Evolutionary conservation across 1,139 yeast genomes (phyloP).

Genomic region (Yarrowia galli): DNA sequence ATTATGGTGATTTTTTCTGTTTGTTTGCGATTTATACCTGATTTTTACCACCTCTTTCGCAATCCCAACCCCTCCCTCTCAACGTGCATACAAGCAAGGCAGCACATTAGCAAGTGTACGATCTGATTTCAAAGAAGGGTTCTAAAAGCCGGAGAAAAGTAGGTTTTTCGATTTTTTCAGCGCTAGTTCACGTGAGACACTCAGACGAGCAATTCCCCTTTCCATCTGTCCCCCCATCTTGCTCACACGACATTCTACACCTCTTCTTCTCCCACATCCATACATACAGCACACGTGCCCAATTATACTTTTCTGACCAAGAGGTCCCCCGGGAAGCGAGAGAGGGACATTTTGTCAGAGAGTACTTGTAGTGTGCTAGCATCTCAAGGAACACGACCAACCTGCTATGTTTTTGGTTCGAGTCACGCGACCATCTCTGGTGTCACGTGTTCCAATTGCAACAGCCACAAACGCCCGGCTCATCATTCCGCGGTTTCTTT

Average conservation of each 20-base stretch:
- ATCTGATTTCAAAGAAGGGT: not conserved
- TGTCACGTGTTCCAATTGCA: not conserved
- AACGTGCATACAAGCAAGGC: not conserved
- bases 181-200: not conserved
- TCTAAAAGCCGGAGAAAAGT: not conserved
- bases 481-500: no score
- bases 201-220: not conserved
- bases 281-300: constrained; percentile 12
- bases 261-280: not conserved
- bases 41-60: not conserved
- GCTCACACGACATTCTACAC: not conserved
- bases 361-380: no score
- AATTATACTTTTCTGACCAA: constrained; percentile 7
- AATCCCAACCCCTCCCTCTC: not conserved
- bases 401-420: constrained; percentile 5
- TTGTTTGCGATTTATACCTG: no score
- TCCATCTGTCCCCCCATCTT: not conserved
- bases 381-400: no score
- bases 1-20: no score
- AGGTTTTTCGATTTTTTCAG: not conserved
- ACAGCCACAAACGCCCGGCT: not conserved
- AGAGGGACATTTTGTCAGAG: no score
- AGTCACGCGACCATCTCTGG: not conserved
- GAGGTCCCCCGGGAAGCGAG: not conserved
- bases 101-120: not conserved